Percentiles rank a stretch among this genome's conserved stretches.
Conservation (phyloP, 305 asterid species). For the Fraxinus floribunda region DNA sequence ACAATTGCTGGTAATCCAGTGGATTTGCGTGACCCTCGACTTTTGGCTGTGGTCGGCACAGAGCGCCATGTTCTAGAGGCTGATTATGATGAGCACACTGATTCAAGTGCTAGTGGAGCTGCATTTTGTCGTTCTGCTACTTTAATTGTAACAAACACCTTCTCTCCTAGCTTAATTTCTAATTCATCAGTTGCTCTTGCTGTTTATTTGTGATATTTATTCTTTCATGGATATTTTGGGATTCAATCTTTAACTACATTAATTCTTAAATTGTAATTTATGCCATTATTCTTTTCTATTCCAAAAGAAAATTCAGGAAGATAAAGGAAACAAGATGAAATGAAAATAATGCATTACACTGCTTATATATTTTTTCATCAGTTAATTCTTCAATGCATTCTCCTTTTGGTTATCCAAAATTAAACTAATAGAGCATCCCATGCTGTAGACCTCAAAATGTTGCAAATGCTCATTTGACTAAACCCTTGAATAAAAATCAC, state of each 20-base stretch:
- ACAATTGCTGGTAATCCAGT: slow-evolving; percentile 43
- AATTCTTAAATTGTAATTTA: neutral
- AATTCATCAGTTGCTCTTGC: neutral
- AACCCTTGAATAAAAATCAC: neutral
- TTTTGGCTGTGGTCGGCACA: slow-evolving; percentile 49
- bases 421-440: neutral
- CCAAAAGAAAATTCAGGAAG: neutral
- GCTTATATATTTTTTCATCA: neutral
- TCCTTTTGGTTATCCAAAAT: neutral
- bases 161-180: neutral
- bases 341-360: neutral
- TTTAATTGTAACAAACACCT: slow-evolving; percentile 36
- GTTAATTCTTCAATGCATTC: neutral
- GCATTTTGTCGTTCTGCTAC: slow-evolving; percentile 60
- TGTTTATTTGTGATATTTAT: neutral
- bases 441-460: neutral
- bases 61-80: slow-evolving; percentile 47
- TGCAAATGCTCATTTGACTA: neutral
- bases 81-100: slow-evolving; percentile 48
- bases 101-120: slow-evolving; percentile 50
- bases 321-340: neutral
- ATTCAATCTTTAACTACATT: neutral
- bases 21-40: slow-evolving; percentile 45
- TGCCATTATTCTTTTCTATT: neutral
- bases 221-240: neutral